phyloP scores from a whole-genome alignment of 2,329 filamentous ascomycete species.

The Zasmidium angulare region DNA sequence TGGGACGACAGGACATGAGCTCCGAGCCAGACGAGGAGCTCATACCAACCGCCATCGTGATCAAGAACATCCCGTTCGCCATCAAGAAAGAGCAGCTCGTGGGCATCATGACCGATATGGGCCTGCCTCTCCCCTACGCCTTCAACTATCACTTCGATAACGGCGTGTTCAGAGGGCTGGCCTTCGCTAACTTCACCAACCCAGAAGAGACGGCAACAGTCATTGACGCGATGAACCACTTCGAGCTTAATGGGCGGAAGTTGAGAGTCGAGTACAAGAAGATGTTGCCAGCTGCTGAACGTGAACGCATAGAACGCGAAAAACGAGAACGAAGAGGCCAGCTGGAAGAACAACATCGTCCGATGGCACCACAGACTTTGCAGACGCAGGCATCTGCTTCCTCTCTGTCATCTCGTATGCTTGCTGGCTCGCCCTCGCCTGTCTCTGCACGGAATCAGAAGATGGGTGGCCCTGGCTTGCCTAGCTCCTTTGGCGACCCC shows the following conservation, averaged over 20 bases:
- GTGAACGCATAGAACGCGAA: constrained; percentile 93
- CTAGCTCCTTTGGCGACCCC: constrained; percentile 29
- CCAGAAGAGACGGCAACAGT: constrained; percentile 90
- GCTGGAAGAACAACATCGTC: constrained; percentile 93
- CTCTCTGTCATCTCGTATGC: constrained; percentile 62
- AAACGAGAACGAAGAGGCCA: constrained; percentile 95
- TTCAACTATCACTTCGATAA: constrained; percentile 99
- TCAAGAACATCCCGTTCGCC: constrained; percentile 99
- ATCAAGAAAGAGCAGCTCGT: constrained; percentile 96
- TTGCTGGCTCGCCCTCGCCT: constrained; percentile 66
- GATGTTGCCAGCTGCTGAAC: constrained; percentile 92
- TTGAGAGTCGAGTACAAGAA: constrained; percentile 98
- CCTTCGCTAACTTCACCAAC: constrained; percentile 97
- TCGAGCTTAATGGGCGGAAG: constrained; percentile 92
- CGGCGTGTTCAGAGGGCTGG: constrained; percentile 90
- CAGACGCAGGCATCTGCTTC: constrained; percentile 86
- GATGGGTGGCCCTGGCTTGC: constrained; percentile 31
- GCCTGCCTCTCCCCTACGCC: constrained; percentile 90
- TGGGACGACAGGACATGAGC: constrained; percentile 46
- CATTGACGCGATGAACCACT: constrained; percentile 91
- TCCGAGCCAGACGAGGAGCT: constrained; percentile 74
- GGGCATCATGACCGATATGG: constrained; percentile 89
- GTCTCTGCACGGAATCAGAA: constrained; percentile 59
- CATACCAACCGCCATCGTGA: constrained; percentile 96
- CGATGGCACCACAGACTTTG: constrained; percentile 61